Percentiles rank a stretch among this genome's conserved stretches.
These are phyloP conservation scores for Sorghum bicolor DNA, from an alignment of 176 grass and related monocot species.

Conservation along the genomic window DNA sequence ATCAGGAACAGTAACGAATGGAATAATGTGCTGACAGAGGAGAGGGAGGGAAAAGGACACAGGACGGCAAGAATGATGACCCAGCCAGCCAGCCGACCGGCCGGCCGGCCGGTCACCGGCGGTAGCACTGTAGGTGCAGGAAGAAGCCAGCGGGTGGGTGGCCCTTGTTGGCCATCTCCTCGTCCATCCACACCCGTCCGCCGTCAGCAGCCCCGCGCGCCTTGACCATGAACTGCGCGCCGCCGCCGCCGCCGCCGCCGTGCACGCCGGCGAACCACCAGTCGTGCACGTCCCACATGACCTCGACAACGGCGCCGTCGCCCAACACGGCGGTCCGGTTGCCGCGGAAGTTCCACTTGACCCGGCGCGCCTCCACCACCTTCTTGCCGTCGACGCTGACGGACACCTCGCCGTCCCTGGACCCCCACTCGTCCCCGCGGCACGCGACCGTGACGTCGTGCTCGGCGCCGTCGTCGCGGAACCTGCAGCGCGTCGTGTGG, in stretches of 20 bases:
- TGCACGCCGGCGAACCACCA: constrained; percentile 62
- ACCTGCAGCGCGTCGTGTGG: constrained; percentile 61
- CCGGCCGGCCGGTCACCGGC: constrained; percentile 13
- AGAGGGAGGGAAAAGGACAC: not conserved
- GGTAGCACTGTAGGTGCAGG: constrained; percentile 56
- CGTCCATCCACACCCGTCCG: constrained; percentile 72
- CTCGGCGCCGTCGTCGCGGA: constrained; percentile 62
- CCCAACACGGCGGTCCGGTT: constrained; percentile 65
- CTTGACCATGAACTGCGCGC: constrained; percentile 87
- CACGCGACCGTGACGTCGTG: constrained; percentile 73
- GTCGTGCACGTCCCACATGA: constrained; percentile 95
- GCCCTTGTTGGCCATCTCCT: constrained; percentile 47
- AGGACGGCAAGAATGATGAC: not conserved
- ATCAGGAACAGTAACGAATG: not conserved
- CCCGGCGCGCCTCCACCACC: constrained; percentile 55
- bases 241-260: constrained; percentile 25
- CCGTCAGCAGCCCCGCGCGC: constrained; percentile 46
- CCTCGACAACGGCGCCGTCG: constrained; percentile 66
- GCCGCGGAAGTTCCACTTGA: constrained; percentile 83
- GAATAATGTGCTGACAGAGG: not conserved
- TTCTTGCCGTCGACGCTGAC: constrained; percentile 69
- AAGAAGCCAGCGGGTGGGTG: constrained; percentile 50
- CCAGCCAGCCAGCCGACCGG: not conserved
- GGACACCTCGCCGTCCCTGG: constrained; percentile 53
- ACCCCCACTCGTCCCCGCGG: constrained; percentile 52